Conservation (phyloP, 805 yeast genomes). For the Kodamaea sagamina region DNA sequence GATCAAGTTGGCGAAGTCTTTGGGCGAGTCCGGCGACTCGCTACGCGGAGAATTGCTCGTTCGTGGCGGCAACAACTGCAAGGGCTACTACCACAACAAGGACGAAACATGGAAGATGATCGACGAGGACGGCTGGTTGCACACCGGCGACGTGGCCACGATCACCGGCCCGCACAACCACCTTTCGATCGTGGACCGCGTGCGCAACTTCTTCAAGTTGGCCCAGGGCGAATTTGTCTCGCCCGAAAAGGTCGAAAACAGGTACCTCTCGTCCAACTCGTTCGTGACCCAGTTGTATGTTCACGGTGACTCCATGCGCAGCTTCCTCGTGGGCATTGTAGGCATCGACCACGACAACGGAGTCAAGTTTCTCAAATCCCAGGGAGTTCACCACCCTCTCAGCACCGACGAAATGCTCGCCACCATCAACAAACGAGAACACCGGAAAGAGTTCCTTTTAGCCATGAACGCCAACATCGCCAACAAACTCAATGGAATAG, state of each 20-base stretch:
- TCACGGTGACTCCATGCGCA: constrained; percentile 35
- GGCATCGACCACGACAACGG: constrained; percentile 28
- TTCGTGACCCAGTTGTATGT: constrained; percentile 30
- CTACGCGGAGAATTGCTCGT: constrained; percentile 55
- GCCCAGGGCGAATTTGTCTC: constrained; percentile 47
- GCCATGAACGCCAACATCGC: constrained; percentile 28
- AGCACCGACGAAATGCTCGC: constrained; percentile 20
- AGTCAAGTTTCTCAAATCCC: constrained; percentile 21
- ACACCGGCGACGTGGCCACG: constrained; percentile 54
- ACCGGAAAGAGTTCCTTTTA: constrained; percentile 24
- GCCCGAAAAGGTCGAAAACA: constrained; percentile 42
- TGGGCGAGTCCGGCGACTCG: constrained; percentile 22
- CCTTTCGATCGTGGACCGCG: constrained; percentile 50
- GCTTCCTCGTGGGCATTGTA: constrained; percentile 32
- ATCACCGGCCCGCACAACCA: constrained; percentile 32
- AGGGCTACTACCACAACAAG: constrained; percentile 50
- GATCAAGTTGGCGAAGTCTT: constrained; percentile 18
- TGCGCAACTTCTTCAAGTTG: constrained; percentile 47
- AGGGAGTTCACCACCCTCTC: constrained; percentile 18
- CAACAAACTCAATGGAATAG: constrained; percentile 29
- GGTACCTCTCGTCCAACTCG: constrained; percentile 33
- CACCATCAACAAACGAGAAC: constrained; percentile 25
- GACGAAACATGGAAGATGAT: constrained; percentile 49
- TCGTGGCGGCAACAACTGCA: constrained; percentile 58
- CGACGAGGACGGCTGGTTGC: constrained; percentile 54